phyloP scores from a whole-genome alignment of 208 protist genomes.

The Wallacemonas sp. region DNA sequence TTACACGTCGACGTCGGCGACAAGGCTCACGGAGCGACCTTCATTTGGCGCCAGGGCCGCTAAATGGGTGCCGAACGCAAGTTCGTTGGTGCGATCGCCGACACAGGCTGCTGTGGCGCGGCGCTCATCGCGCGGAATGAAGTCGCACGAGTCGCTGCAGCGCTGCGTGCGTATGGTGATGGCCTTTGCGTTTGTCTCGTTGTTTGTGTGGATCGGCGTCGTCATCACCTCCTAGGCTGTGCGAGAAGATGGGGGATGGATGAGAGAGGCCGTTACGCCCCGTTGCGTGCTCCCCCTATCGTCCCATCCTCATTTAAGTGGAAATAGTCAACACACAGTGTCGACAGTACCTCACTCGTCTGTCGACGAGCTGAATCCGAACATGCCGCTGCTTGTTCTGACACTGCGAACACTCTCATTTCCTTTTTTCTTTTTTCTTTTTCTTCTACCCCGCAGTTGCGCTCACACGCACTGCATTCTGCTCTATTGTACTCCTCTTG shows the following conservation, averaged over 20 bases:
- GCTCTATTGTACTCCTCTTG: neutral
- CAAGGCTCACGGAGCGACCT: neutral
- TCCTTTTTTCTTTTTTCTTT: neutral
- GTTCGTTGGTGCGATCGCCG: too few relatives aligned
- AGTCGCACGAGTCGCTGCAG: neutral
- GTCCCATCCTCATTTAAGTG: too few relatives aligned
- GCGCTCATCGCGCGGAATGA: too few relatives aligned
- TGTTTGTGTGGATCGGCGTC: neutral
- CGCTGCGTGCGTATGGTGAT: neutral
- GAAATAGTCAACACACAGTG: too few relatives aligned
- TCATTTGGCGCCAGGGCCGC: neutral
- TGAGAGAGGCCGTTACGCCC: too few relatives aligned
- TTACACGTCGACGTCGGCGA: neutral
- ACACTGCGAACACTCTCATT: neutral
- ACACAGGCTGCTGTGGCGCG: too few relatives aligned
- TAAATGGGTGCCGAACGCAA: neutral
- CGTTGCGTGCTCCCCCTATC: too few relatives aligned
- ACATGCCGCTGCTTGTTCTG: too few relatives aligned
- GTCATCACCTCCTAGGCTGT: too few relatives aligned
- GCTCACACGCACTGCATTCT: too few relatives aligned
- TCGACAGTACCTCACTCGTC: neutral
- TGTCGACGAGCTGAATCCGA: neutral
- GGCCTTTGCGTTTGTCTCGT: neutral
- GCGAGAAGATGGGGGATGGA: too few relatives aligned
- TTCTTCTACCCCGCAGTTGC: neutral